Base-by-base conservation (phyloP, 2,329 filamentous ascomycete species). In the Epichloe coenophiala region DNA sequence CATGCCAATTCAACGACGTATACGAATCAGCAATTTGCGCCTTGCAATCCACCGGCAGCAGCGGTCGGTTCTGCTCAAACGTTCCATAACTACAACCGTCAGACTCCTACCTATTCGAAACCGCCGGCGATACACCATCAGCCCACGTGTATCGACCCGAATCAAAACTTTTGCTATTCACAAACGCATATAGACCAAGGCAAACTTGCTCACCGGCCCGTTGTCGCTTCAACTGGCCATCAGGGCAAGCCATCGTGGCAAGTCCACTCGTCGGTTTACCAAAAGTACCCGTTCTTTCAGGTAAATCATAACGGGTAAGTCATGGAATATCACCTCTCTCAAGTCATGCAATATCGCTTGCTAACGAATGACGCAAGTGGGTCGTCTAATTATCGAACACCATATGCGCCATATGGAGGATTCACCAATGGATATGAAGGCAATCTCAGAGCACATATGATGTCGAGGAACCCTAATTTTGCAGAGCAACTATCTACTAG, bases 371-470 rank as follows among this genome's bases (percentile, higher is more conserved):
- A 27, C 33, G n/a, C 4, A 53, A 78, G 75, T 64, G 74, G 78
- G 53, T 67, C 74, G 5, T 69, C 72, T 7, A 74, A 74, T 49
- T 82, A 83, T 53, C 72, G 76, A 47, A 80, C 77, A 4, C 80
- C 80, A 1, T 83, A 83, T 58, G 71, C 74, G 15, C 67, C 70
- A 2, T 71, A 68, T 65, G 74, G 75, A 23, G 79, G 78, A 0
- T 81, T 81, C 56, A 78, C 74, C 36, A 82, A 82, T 53, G 77
- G 77, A 4, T 80, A 81, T 51, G 76, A 80, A 60, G 76, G 74
- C 19, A 74, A 73, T 45, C 53, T 73, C 17, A 66, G 68, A 46
- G 69, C 70, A 17, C 71, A 75, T 51, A 38, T 76, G 43, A 68
- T 72, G 62, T 56, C 60, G 12, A 63, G 61, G 45, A 59, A 61